phyloP scores from a whole-genome alignment of 768 basidiomycete genomes.

The Holtermannia corniformis region DNA sequence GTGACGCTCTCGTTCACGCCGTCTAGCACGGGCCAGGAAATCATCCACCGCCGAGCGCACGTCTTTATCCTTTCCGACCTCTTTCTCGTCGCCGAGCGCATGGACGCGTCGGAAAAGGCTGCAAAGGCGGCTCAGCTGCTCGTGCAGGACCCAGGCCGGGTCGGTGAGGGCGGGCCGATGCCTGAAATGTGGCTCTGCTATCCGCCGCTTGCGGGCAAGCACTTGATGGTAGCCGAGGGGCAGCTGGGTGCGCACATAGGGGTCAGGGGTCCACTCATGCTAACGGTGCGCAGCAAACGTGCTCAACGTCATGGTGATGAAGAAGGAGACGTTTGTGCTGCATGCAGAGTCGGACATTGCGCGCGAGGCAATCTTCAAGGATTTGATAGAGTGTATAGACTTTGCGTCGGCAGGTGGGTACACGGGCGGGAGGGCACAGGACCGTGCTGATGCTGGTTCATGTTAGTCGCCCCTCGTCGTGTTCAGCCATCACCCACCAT shows the following conservation, averaged over 20 bases:
- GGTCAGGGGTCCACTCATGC: conserved; percentile 1
- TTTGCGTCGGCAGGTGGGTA: conserved; percentile 64
- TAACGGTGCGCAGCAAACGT: conserved; percentile 50
- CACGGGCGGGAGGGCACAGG: neutral
- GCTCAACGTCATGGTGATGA: conserved; percentile 70
- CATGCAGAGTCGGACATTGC: conserved; percentile 52
- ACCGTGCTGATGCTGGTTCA: neutral
- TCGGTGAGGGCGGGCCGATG: conserved; percentile 47
- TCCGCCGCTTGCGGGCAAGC: conserved; percentile 91
- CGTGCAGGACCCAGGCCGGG: conserved; percentile 37
- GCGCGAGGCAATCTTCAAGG: conserved; percentile 56
- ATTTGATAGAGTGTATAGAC: conserved; percentile 74
- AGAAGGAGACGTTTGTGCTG: conserved; percentile 70
- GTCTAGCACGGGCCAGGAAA: conserved; percentile 57
- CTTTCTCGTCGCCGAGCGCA: conserved; percentile 80
- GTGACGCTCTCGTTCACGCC: conserved; percentile 70
- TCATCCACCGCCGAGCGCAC: conserved; percentile 67
- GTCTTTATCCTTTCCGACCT: conserved; percentile 86
- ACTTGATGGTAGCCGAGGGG: conserved; percentile 65
- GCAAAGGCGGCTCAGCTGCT: conserved; percentile 32
- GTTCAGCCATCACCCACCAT: conserved; percentile 10
- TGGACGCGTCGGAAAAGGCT: conserved; percentile 56
- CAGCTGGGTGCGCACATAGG: conserved; percentile 23
- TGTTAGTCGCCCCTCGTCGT: neutral
- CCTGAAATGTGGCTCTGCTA: conserved; percentile 87